phyloP scores from a whole-genome alignment of 2,329 filamentous ascomycete genomes.

The Epichloe aotearoae region DNA sequence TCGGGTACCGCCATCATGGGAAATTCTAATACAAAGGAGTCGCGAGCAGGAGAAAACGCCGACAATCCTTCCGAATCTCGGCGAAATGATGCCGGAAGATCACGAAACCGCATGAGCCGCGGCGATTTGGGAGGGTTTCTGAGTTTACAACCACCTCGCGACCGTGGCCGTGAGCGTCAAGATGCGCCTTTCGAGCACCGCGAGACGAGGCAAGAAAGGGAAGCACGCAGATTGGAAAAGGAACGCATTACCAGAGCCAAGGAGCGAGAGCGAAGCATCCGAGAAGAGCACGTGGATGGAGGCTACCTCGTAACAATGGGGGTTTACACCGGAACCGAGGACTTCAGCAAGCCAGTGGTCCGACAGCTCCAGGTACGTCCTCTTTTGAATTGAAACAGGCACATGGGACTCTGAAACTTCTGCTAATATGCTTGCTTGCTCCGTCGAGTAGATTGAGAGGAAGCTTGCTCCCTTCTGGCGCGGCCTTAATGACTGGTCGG shows the following conservation, averaged over 20 bases:
- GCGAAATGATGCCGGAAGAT: conserved; percentile 10
- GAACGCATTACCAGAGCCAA: conserved; percentile 63
- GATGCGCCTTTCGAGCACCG: conserved; percentile 47
- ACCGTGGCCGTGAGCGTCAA: conserved; percentile 20
- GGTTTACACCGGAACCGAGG: conserved; percentile 81
- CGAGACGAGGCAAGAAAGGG: conserved; percentile 84
- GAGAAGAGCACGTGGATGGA: conserved; percentile 85
- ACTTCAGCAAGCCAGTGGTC: conserved; percentile 81
- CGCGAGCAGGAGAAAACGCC: conserved; percentile 17
- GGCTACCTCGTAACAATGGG: conserved; percentile 90
- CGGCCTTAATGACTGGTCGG: conserved; percentile 77
- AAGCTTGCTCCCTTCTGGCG: conserved; percentile 91
- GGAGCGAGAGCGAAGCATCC: conserved; percentile 82
- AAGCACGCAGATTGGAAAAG: conserved; percentile 71
- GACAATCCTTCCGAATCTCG: conserved; percentile 8
- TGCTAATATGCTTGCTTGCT: background rate
- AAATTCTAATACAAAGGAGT: conserved; percentile 27
- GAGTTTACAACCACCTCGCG: conserved; percentile 26
- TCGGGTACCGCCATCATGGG: conserved; percentile 17
- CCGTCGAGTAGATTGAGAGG: conserved; percentile 61
- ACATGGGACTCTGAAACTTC: conserved; percentile 7
- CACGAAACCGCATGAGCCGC: conserved; percentile 22
- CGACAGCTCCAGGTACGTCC: conserved; percentile 71
- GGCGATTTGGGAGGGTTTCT: conserved; percentile 34
- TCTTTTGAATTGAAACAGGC: background rate